Evolutionary conservation across 2,329 filamentous ascomycete species (phyloP).

Genomic region (Calonectria hongkongensis): DNA sequence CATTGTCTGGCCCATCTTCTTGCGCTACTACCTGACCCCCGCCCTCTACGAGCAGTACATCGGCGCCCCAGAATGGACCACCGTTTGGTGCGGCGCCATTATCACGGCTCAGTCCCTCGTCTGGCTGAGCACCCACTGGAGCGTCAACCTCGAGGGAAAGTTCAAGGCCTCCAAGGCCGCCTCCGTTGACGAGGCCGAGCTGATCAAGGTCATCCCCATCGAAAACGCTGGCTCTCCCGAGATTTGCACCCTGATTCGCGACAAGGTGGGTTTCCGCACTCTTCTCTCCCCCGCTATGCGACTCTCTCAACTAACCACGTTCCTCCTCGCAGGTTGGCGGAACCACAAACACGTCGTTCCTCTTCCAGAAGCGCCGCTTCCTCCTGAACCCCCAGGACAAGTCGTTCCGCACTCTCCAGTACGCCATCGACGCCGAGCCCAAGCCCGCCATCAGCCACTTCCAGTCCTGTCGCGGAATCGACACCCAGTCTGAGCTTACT

Average conservation of each 20-base stretch:
- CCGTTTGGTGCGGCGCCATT: constrained; percentile 93
- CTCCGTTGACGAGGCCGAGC: constrained; percentile 82
- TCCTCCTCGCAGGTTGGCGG: constrained; percentile 74
- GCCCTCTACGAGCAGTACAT: constrained; percentile 94
- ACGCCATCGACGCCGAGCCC: constrained; percentile 89
- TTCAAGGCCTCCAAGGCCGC: constrained; percentile 87
- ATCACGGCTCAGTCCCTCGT: constrained; percentile 90
- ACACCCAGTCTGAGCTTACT: constrained; percentile 83
- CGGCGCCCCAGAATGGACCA: constrained; percentile 96
- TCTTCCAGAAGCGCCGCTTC: constrained; percentile 99
- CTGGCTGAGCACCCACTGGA: constrained; percentile 99
- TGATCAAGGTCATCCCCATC: constrained; percentile 95
- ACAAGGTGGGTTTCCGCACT: constrained; percentile 71
- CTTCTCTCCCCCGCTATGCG: constrained; percentile 33
- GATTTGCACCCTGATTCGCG: constrained; percentile 87
- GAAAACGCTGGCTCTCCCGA: constrained; percentile 93
- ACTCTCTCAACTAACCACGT: constrained; percentile 33
- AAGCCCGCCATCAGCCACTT: constrained; percentile 87
- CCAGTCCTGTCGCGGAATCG: constrained; percentile 86
- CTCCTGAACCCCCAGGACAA: constrained; percentile 84
- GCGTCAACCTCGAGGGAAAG: constrained; percentile 86
- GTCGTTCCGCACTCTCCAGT: constrained; percentile 88
- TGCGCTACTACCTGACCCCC: constrained; percentile 88
- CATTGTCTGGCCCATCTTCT: constrained; percentile 93
- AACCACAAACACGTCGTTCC: constrained; percentile 87